Conservation (phyloP, 1,284 basidiomycete species). For the Pterulicium gracile region DNA sequence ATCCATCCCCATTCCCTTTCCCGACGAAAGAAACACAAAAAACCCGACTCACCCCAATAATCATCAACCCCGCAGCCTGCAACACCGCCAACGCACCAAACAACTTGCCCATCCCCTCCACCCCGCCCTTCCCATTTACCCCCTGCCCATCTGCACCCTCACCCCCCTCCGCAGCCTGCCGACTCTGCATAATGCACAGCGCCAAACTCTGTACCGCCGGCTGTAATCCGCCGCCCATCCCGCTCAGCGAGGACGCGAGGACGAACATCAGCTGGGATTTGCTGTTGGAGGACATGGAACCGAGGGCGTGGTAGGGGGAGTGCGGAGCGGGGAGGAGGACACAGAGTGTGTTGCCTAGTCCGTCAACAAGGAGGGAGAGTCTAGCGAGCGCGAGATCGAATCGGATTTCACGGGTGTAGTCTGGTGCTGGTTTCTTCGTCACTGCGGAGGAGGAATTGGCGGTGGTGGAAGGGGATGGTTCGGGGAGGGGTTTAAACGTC, state of each 20-base stretch:
- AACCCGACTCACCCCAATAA: slow-evolving; percentile 65
- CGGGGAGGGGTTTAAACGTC: slow-evolving; percentile 24
- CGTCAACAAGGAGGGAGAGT: slow-evolving; percentile 51
- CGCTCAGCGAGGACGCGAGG: slow-evolving; percentile 41
- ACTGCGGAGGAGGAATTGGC: neutral
- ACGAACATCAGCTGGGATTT: slow-evolving; percentile 43
- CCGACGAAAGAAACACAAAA: no score
- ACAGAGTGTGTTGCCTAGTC: slow-evolving; percentile 52
- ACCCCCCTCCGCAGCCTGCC: slow-evolving; percentile 21
- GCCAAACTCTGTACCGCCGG: slow-evolving; percentile 65
- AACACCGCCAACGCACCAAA: slow-evolving; percentile 62
- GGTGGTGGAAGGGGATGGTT: neutral
- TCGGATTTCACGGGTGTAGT: slow-evolving; percentile 38
- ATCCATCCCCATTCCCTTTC: no score
- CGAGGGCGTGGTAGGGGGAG: slow-evolving; percentile 12
- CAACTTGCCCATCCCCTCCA: slow-evolving; percentile 38
- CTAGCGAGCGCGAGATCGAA: slow-evolving; percentile 59
- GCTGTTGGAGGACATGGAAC: slow-evolving; percentile 7
- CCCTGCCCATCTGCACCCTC: slow-evolving; percentile 6
- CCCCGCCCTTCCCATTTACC: slow-evolving; percentile 10
- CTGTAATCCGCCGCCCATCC: slow-evolving; percentile 48
- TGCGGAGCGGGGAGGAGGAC: slow-evolving; percentile 37
- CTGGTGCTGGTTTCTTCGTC: slow-evolving; percentile 26
- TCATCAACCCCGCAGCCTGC: slow-evolving; percentile 55
- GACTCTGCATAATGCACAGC: slow-evolving; percentile 51